Base-by-base conservation (phyloP, 768 basidiomycete genomes). In the Leucocoprinus leucothites region DNA sequence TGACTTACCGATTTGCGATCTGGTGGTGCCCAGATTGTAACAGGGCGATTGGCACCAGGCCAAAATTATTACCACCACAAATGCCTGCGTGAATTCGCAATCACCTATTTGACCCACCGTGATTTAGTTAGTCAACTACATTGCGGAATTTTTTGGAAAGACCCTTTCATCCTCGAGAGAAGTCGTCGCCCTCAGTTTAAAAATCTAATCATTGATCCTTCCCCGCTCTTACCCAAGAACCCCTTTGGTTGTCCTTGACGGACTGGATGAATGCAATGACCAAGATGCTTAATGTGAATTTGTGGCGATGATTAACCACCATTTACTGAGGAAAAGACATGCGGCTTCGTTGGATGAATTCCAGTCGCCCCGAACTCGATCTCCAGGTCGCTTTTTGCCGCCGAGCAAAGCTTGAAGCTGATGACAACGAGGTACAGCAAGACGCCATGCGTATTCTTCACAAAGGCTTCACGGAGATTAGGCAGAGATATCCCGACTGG, bases 261-360 rank as follows among this genome's bases (percentile, higher is more conserved):
- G 51, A n/a, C 25, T 53, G 13, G 40, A 53, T 28, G 51, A 53
- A 31, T 53, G 51, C 19, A 9, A 16, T 3, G 41, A 34, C 18
- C 19, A 18, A 3, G 3, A 14, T 1, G 38, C 40, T 14, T 40
- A 53, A 44, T 7, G 21, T 22, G 22, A 46, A 26, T 46, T 46
- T 26, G 45, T 25, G 22, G 45, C 22, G 8, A 8, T 46, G 2
- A 46, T 46, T 22, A 25, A n/a, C 16, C 2, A 2, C 9, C 14
- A 45, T 26, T 11, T 4, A 1, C 25, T n/a, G n/a, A n/a, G n/a
- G n/a, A n/a, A 7, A n/a, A 24, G 3, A 26, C 13, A 24, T 11
- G 16, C 13, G 3, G 2, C 24, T 14, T 9, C 14, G 21, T n/a
- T 46, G 45, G 45, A 46, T 46, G 24, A 25, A 24, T 13, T 46